phyloP scores from a whole-genome alignment of 2,329 filamentous ascomycete genomes.

The Colletotrichum spinosum region DNA sequence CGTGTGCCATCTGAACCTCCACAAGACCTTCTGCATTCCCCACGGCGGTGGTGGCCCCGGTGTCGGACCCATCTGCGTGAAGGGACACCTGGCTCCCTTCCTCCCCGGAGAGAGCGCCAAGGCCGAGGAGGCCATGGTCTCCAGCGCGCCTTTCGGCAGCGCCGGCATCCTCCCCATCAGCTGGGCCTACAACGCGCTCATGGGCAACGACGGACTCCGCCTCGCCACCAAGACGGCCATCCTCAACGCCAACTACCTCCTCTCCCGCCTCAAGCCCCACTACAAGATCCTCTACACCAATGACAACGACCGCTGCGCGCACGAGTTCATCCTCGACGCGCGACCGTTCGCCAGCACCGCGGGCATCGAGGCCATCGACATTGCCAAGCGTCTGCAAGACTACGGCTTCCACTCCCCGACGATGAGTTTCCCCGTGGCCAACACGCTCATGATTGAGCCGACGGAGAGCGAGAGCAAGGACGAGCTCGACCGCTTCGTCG shows the following conservation, averaged over 20 bases:
- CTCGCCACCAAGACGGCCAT: constrained; percentile 92
- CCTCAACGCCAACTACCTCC: constrained; percentile 98
- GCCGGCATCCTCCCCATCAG: constrained; percentile 94
- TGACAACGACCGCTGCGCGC: constrained; percentile 85
- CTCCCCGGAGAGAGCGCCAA: constrained; percentile 68
- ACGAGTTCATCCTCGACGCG: constrained; percentile 96
- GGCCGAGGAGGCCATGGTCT: constrained; percentile 69
- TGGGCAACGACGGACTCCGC: constrained; percentile 85
- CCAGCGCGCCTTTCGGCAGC: constrained; percentile 86
- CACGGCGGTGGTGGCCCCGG: constrained; percentile 95
- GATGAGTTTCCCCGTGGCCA: constrained; percentile 95
- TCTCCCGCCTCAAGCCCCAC: constrained; percentile 85
- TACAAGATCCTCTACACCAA: constrained; percentile 97
- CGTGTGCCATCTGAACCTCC: constrained; percentile 95
- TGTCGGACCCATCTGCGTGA: constrained; percentile 93
- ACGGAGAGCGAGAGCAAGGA: constrained; percentile 93
- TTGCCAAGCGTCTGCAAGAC: constrained; percentile 96
- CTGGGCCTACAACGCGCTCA: constrained; percentile 95
- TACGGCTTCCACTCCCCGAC: constrained; percentile 98
- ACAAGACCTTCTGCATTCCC: constrained; percentile 99
- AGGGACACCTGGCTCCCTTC: constrained; percentile 80
- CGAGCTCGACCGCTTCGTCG: constrained; percentile 93
- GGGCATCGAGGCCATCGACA: constrained; percentile 91
- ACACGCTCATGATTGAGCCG: constrained; percentile 98
- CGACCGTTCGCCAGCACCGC: constrained; percentile 86